A percentile compares a stretch with the other conserved stretches of the same genome.
Conservation (phyloP, 225 moss, liverwort and hornwort species). For the Asterella californica region DNA sequence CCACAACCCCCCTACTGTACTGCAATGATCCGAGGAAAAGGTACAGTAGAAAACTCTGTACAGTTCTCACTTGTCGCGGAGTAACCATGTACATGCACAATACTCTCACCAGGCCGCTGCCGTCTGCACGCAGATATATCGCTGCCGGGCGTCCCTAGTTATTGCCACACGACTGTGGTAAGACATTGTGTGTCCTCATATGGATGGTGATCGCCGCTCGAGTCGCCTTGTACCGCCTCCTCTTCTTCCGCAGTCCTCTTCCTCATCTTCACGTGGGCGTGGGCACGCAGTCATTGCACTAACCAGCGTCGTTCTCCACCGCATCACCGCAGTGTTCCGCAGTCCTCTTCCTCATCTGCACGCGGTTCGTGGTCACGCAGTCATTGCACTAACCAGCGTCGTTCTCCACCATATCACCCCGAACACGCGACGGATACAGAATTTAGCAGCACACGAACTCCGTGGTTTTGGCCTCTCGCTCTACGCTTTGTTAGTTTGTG, state of each 20-base stretch:
- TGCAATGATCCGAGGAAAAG: not conserved
- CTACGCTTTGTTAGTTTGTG: not conserved
- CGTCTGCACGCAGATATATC: too few relatives aligned
- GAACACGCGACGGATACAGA: too few relatives aligned
- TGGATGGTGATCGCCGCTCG: not conserved
- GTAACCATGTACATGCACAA: not conserved
- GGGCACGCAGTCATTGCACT: conserved; percentile 2
- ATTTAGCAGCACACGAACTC: conserved; percentile 1
- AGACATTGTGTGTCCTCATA: not conserved
- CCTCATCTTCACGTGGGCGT: not conserved
- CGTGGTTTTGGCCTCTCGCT: not conserved
- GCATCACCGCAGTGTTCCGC: not conserved
- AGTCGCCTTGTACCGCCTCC: not conserved
- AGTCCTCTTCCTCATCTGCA: not conserved
- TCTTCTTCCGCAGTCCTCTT: not conserved
- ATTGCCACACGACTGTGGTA: too few relatives aligned
- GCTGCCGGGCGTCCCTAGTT: too few relatives aligned
- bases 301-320: not conserved
- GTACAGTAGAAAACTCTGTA: not conserved
- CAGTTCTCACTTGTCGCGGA: not conserved
- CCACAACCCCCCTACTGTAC: not conserved
- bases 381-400: not conserved
- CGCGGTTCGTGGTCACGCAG: not conserved
- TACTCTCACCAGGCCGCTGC: not conserved
- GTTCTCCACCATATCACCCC: not conserved